Percentiles rank a stretch among this genome's conserved stretches.
Conservation (phyloP, 345 rosid genomes). For the Arabidopsis suecica region DNA sequence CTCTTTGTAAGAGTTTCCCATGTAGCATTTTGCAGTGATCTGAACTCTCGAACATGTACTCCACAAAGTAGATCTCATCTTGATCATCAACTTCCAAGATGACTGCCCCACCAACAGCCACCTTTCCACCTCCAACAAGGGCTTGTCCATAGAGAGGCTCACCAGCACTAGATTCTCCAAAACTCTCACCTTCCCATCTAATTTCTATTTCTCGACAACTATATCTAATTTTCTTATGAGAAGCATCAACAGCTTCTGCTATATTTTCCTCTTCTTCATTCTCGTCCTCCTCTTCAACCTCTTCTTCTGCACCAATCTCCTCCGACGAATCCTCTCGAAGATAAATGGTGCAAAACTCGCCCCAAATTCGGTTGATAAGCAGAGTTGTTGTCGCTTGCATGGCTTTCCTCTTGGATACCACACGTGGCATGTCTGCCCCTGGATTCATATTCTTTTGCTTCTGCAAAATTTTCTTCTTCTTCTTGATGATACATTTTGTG, state of each 20-base stretch:
- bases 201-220: constrained; percentile 36
- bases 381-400: too few species aligned
- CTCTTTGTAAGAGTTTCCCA: constrained; percentile 57
- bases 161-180: constrained; percentile 47
- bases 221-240: constrained; percentile 30
- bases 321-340: constrained; percentile 52
- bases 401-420: too few species aligned
- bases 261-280: constrained; percentile 54
- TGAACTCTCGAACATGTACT: constrained; percentile 59
- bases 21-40: constrained; percentile 58
- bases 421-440: too few species aligned
- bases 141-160: constrained; percentile 59
- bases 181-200: constrained; percentile 58
- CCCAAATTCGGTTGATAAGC: too few species aligned
- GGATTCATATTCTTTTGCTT: too few species aligned
- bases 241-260: constrained; percentile 33
- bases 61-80: constrained; percentile 61
- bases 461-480: too few species aligned
- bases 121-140: constrained; percentile 48
- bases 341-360: constrained; percentile 47
- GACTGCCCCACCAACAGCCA: constrained; percentile 59
- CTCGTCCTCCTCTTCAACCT: constrained; percentile 54
- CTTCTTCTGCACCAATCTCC: constrained; percentile 49
- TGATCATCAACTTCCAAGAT: constrained; percentile 47
- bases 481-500: too few species aligned